phyloP scores from a whole-genome alignment of 139 green algal genomes.

The Chlorella sp. region DNA sequence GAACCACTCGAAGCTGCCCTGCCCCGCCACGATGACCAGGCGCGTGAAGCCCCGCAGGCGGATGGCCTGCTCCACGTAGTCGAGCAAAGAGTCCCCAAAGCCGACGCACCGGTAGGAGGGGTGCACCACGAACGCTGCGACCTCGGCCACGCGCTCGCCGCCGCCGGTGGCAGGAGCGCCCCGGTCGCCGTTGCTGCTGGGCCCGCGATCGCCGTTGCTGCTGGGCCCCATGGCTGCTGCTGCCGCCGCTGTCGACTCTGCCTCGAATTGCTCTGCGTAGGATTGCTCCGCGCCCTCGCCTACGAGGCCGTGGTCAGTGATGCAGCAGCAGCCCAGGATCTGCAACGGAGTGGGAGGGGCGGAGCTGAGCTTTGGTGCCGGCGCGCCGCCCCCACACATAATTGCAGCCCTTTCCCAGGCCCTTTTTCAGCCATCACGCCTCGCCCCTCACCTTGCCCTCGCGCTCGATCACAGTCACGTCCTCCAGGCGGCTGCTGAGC shows the following conservation, averaged over 20 bases:
- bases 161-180: conserved; percentile 33
- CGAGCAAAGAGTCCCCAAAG: conserved; percentile 89
- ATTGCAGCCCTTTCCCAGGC: conserved; percentile 32
- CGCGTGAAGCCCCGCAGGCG: conserved; percentile 55
- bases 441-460: conserved; percentile 44
- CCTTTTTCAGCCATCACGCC: neutral
- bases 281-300: too few relatives aligned
- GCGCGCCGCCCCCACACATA: too few relatives aligned
- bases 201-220: conserved; percentile 43
- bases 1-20: conserved; percentile 49
- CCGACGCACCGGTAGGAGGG: conserved; percentile 72
- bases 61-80: conserved; percentile 67
- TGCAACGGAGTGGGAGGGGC: conserved; percentile 1
- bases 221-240: conserved; percentile 49
- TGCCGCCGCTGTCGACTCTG: too few relatives aligned
- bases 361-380: too few relatives aligned
- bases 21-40: conserved; percentile 68
- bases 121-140: conserved; percentile 88
- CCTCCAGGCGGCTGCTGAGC: conserved; percentile 25
- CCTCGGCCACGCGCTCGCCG: conserved; percentile 63
- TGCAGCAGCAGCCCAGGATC: conserved; percentile 82
- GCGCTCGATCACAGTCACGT: conserved; percentile 58
- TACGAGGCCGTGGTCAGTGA: too few relatives aligned
- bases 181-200: conserved; percentile 14
- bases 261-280: too few relatives aligned